Conservation (phyloP, 805 yeast genomes). For the Soucietia sequanensis region DNA sequence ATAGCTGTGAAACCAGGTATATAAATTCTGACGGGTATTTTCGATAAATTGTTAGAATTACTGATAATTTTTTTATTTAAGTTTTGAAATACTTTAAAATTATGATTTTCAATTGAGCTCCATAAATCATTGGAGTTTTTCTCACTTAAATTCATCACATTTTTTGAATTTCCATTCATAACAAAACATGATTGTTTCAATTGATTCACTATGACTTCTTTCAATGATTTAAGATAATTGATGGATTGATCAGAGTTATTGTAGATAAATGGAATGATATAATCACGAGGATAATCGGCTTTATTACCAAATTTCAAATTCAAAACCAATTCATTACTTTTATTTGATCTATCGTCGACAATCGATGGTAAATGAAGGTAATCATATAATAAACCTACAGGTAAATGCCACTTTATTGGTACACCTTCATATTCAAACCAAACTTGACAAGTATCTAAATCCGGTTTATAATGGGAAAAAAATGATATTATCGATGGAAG, state of each 20-base stretch:
- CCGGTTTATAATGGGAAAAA: slow-evolving; percentile 29
- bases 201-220: slow-evolving; percentile 67
- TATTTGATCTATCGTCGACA: slow-evolving; percentile 6
- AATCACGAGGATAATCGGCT: slow-evolving; percentile 28
- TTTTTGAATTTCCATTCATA: slow-evolving; percentile 72
- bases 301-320: slow-evolving; percentile 25
- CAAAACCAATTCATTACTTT: slow-evolving; percentile 38
- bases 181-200: slow-evolving; percentile 81
- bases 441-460: too few relatives aligned
- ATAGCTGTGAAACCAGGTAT: slow-evolving; percentile 37
- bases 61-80: slow-evolving; percentile 29
- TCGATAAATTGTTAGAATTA: slow-evolving; percentile 19
- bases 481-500: slow-evolving; percentile 35
- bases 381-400: slow-evolving; percentile 70
- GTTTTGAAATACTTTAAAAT: slow-evolving; percentile 21
- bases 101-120: slow-evolving; percentile 44
- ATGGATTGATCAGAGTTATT: slow-evolving; percentile 7
- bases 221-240: slow-evolving; percentile 32
- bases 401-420: slow-evolving; percentile 76
- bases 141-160: slow-evolving; percentile 74
- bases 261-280: slow-evolving; percentile 30
- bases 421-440: slow-evolving; percentile 70
- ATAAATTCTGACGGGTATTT: slow-evolving; percentile 51
- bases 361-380: slow-evolving; percentile 34
- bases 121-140: slow-evolving; percentile 59